Evolutionary conservation across 208 protist genomes (phyloP), one percentile per base, ranked within the genome.

Genomic region (Trypanosoma lewisi): DNA sequence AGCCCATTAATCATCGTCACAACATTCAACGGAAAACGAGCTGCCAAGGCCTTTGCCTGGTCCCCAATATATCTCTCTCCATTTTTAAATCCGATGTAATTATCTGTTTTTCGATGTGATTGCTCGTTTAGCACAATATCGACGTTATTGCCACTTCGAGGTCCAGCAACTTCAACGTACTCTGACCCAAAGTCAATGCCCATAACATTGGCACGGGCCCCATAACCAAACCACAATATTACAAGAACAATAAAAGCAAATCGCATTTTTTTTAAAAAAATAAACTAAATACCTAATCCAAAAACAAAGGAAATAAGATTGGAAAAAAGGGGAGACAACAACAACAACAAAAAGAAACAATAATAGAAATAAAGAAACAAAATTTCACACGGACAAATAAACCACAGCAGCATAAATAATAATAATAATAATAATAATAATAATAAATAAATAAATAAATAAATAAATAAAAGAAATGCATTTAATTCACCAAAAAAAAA

Each of bases 121-220:
- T 97, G 80, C 60, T 98, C 96, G 75, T 98, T 98, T 6, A 98
- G 73, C 1, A 98, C 89, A 60, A 98, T 95, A 73, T 98, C 90
- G 25, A 98, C 80, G 7, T 52, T 70, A 39, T 78, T 75, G 30
- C 85, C 84, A 45, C 71, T 76, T 25, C 85, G 75, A 11, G 87
- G 89, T 16, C 73, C 86, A 0, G 89, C 77, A 30, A 93, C 58
- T 62, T 93, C 87, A 21, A 96, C 78, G 44, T 73, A 93, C 25
- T 96, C 84, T 1, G 89, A 94, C n/a, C 89, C 89, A 68, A 92
- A 89, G 59, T 96, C 89, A 36, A 96, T 72, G n/a, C 89, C 89
- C 11, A 96, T 83, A 6, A 93, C 83, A 60, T 87, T 78, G 23
- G 73, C 85, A 63, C 21, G 57, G 5, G 52, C 59, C 25, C 50